Conservation (phyloP, 768 basidiomycete genomes). For the Gloeostereum incarnatum region DNA sequence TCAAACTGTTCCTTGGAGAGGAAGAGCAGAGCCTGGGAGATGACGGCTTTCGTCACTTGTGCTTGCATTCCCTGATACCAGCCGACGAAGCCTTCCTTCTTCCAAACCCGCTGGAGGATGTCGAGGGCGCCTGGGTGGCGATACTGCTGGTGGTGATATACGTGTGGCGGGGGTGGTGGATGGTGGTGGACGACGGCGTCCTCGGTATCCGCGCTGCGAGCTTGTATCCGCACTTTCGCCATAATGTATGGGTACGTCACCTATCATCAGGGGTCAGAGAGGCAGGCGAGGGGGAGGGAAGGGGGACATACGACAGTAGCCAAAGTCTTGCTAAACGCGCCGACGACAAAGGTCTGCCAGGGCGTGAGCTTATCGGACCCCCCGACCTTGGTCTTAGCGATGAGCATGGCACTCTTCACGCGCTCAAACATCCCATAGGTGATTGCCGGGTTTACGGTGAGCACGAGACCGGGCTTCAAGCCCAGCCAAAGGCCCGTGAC, state of each 20-base stretch:
- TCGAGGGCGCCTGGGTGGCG: conserved; percentile 69
- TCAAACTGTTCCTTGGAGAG: conserved; percentile 98
- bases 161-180: conserved; percentile 24
- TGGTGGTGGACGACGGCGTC: conserved; percentile 31
- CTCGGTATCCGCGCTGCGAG: conserved; percentile 55
- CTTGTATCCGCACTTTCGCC: conserved; percentile 95
- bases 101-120: conserved; percentile 63
- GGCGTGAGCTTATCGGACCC: conserved; percentile 60
- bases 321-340: conserved; percentile 88
- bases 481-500: conserved; percentile 88
- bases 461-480: conserved; percentile 83
- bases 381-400: conserved; percentile 38
- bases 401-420: conserved; percentile 65
- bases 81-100: conserved; percentile 74
- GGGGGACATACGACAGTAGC: conserved; percentile 75
- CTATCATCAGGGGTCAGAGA: conserved; percentile 26
- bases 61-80: conserved; percentile 99
- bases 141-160: conserved; percentile 27
- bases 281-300: neutral
- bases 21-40: conserved; percentile 93
- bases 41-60: conserved; percentile 91
- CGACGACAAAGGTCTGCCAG: conserved; percentile 73
- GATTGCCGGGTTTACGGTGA: conserved; percentile 96
- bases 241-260: conserved; percentile 94
- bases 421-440: conserved; percentile 95